Base-by-base conservation (phyloP, 495 filamentous ascomycete genomes). In the Lineolata rhizophorae region DNA sequence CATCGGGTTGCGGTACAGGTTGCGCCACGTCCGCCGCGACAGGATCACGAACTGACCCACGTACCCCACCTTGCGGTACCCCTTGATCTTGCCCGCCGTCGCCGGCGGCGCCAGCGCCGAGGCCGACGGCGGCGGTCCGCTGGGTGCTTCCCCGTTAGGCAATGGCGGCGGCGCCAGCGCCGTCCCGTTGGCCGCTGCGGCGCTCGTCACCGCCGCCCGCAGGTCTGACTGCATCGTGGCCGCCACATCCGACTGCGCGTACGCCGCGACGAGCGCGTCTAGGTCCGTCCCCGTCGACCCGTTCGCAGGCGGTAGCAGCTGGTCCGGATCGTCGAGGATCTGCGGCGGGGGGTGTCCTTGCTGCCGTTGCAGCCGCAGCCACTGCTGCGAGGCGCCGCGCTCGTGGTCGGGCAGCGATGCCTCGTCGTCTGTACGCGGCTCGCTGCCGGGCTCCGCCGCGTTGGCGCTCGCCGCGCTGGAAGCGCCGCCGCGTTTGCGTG, bases 1-100 rank as follows among this genome's bases (percentile, higher is more conserved):
- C 71, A 94, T 83, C 12, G 87, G 87, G 51, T 99, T 94, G 24
- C 87, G 72, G 55, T 99, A 94, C 2, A 99, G 70, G 44, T 99
- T 99, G 37, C 73, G 76, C 90, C 90, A 95, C 0, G 90, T 99
- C 18, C 87, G 69, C 42, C 70, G 64, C 4, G 82, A 90, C 16
- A 99, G 61, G 42, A 99, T 92, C 19, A 67, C 45, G 51, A 95
- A 94, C 47, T 99, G 87, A 18, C 76, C 61, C 8, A 63, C 33
- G 36, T 73, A 70, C 15, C 90, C 70, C 37, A 93, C 55, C 34
- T 85, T 75, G 32, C 70, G 68, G 54, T 90, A 95, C 29, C 81
- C 72, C 43, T 71, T 81, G 47, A 83, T 68, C 32, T 53, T 56
- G 19, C 64, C 62, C 8, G 41, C 36, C n/a, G 37, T 30, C 0